These are phyloP conservation scores for Citrus unshiu DNA, from an alignment of 345 rosid species.

Conservation along the genomic window DNA sequence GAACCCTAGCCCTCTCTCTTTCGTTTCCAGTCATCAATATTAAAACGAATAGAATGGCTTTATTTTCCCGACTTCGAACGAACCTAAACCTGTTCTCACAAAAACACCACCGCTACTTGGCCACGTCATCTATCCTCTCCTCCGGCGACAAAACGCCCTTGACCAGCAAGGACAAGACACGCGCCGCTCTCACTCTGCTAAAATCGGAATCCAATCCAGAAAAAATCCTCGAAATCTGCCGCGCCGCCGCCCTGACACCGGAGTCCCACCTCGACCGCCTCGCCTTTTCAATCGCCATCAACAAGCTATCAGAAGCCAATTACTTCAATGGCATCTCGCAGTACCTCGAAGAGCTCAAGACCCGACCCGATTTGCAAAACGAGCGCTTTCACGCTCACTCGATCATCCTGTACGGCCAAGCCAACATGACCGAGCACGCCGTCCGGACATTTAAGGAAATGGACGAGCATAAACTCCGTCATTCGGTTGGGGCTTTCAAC, in stretches of 20 bases:
- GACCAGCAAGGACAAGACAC: conserved; percentile 45
- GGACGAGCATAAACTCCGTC: conserved; percentile 32
- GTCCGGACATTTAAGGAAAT: conserved; percentile 46
- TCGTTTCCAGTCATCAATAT: background rate
- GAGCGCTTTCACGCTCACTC: conserved; percentile 61
- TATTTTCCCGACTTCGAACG: conserved; percentile 42
- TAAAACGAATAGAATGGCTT: conserved; percentile 26
- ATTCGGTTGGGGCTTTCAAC: conserved; percentile 57
- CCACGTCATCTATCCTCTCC: conserved; percentile 41
- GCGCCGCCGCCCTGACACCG: conserved; percentile 68
- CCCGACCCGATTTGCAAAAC: conserved; percentile 54
- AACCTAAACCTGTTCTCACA: conserved; percentile 7
- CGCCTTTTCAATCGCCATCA: conserved; percentile 66
- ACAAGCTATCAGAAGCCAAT: conserved; percentile 45
- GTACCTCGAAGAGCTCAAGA: conserved; percentile 53
- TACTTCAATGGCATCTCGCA: conserved; percentile 40
- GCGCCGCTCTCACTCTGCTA: conserved; percentile 67
- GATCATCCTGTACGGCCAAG: conserved; percentile 69
- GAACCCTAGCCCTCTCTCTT: too few relatives aligned
- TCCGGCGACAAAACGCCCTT: conserved; percentile 13
- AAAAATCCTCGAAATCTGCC: conserved; percentile 73
- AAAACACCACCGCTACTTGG: conserved; percentile 22
- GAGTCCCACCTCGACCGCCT: conserved; percentile 52
- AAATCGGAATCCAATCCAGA: conserved; percentile 70
- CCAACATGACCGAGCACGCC: conserved; percentile 69